phyloP scores from a whole-genome alignment of 495 filamentous ascomycete genomes.

The Aspergillus cavernicola region DNA sequence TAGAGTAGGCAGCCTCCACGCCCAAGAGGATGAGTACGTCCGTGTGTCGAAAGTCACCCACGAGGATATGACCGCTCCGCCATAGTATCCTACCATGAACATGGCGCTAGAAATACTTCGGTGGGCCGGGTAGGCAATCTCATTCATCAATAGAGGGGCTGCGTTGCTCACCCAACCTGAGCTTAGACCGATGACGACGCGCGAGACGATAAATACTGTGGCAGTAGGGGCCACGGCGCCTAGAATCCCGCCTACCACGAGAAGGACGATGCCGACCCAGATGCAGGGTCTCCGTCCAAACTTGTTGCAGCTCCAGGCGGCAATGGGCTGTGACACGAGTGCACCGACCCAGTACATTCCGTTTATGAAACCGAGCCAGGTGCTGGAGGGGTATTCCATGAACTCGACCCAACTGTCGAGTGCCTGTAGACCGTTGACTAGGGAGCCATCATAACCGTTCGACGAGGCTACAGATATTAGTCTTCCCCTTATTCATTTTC shows the following conservation, averaged over 20 bases:
- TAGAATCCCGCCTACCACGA: conserved; percentile 55
- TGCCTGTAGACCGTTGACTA: conserved; percentile 23
- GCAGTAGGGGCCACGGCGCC: conserved; percentile 47
- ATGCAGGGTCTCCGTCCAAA: conserved; percentile 35
- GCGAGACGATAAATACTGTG: conserved; percentile 56
- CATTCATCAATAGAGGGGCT: conserved; percentile 58
- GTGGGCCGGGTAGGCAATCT: conserved; percentile 61
- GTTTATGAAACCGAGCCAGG: conserved; percentile 23
- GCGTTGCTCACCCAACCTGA: conserved; percentile 54
- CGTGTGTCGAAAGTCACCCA: conserved; percentile 26
- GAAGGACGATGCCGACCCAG: conserved; percentile 53
- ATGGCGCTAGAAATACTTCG: conserved; percentile 56
- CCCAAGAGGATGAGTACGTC: conserved; percentile 36
- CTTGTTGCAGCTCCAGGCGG: background rate
- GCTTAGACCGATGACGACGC: conserved; percentile 55
- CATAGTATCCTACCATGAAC: conserved; percentile 64
- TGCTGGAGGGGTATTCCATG: conserved; percentile 17
- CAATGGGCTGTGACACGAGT: background rate
- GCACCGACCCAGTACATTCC: conserved; percentile 16
- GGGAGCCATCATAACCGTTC: conserved; percentile 21
- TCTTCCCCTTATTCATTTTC: background rate
- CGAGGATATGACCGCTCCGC: conserved; percentile 47
- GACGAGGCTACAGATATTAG: background rate
- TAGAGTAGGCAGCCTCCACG: conserved; percentile 47
- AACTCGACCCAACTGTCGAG: conserved; percentile 16